These are phyloP conservation scores for Neurospora sp. DNA, from an alignment of 495 filamentous ascomycete species.

Conservation along the genomic window DNA sequence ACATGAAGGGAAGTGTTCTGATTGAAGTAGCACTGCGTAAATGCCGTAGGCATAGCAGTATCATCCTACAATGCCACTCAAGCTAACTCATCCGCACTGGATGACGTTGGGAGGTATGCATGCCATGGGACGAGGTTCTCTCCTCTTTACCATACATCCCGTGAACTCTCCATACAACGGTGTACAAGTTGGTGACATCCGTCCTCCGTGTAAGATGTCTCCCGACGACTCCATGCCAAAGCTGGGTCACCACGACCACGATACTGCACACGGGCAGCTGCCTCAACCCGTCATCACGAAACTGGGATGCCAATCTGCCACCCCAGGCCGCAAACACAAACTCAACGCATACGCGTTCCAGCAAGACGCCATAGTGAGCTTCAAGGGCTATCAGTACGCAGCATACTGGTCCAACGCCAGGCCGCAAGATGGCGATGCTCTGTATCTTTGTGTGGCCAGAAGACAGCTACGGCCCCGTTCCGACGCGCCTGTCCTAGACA, in stretches of 20 bases:
- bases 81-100: neutral
- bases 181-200: neutral
- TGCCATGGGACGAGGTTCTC: neutral
- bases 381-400: conserved; percentile 35
- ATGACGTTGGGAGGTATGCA: too few species aligned
- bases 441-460: conserved; percentile 34
- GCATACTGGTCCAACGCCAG: conserved; percentile 28
- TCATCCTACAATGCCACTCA: neutral
- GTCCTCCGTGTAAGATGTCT: neutral
- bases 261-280: conserved; percentile 7
- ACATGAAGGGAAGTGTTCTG: neutral
- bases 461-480: conserved; percentile 22
- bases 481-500: neutral
- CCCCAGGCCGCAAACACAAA: conserved; percentile 19
- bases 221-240: neutral
- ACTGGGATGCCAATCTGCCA: conserved; percentile 25
- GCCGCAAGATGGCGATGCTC: conserved; percentile 14
- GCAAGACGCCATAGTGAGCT: conserved; percentile 29
- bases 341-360: conserved; percentile 36
- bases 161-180: neutral
- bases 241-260: neutral
- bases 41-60: neutral
- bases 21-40: neutral
- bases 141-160: neutral
- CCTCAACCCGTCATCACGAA: conserved; percentile 17